Evolutionary conservation across 305 asterid species (phyloP).

Genomic region (Plantago lanceolata): DNA sequence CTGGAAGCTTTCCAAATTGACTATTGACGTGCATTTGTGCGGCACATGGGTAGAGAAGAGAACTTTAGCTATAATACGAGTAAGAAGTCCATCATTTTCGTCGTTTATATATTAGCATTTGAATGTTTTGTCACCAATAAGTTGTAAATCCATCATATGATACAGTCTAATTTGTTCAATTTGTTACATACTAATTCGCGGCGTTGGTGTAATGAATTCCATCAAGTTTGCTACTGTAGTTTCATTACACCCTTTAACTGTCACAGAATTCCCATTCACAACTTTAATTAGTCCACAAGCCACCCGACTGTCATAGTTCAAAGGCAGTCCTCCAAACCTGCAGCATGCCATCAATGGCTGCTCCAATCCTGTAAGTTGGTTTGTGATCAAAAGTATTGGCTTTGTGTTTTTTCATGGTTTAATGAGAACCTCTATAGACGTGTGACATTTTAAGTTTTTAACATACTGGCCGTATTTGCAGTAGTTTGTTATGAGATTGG

Average conservation of each 20-base stretch:
- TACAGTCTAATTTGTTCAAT: too few relatives aligned
- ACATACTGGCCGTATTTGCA: conserved; percentile 59
- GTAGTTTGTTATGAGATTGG: conserved; percentile 69
- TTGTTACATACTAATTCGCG: conserved; percentile 71
- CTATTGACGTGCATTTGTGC: background rate
- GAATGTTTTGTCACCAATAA: too few relatives aligned
- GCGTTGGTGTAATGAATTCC: conserved; percentile 93
- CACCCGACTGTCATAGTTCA: conserved; percentile 73
- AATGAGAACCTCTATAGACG: background rate
- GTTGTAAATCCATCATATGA: too few relatives aligned
- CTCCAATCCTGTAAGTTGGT: conserved; percentile 59
- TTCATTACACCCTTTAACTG: conserved; percentile 78
- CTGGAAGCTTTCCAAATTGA: conserved; percentile 71
- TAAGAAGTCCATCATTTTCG: too few relatives aligned
- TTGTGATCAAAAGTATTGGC: background rate
- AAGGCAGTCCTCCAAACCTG: conserved; percentile 88
- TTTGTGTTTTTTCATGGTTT: background rate
- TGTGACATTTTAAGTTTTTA: background rate
- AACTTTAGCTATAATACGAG: too few relatives aligned
- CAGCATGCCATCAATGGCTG: conserved; percentile 85
- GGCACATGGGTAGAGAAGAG: too few relatives aligned
- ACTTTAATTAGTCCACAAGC: conserved; percentile 77
- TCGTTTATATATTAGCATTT: too few relatives aligned
- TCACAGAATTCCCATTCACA: conserved; percentile 60
- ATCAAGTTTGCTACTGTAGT: conserved; percentile 74